These are phyloP conservation scores for Botryotinia narcissicola DNA, from an alignment of 2,329 filamentous ascomycete genomes.

Conservation along the genomic window DNA sequence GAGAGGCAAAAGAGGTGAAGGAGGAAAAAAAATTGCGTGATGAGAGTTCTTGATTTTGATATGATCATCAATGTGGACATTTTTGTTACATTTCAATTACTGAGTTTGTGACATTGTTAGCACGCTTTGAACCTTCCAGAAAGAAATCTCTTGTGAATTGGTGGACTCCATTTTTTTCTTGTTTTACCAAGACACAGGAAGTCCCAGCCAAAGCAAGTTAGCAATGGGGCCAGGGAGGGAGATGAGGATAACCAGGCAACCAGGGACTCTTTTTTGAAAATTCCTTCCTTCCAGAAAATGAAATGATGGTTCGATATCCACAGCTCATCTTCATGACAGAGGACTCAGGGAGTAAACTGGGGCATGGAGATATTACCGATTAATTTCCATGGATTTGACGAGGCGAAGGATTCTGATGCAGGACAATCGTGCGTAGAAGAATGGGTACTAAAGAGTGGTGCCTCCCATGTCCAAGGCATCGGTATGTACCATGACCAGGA, in stretches of 20 bases:
- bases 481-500: conserved; percentile 22
- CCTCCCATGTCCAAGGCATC: conserved; percentile 25
- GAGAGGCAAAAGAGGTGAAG: not conserved
- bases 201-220: not conserved
- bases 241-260: not conserved
- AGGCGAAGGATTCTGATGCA: conserved; percentile 9
- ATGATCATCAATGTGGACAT: not conserved
- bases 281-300: conserved; percentile 7
- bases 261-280: not conserved
- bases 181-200: not conserved
- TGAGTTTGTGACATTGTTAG: not conserved
- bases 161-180: not conserved
- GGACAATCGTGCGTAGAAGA: not conserved
- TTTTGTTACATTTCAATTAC: not conserved
- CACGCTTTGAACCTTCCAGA: conserved; percentile 5
- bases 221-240: not conserved
- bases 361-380: not conserved
- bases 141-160: not conserved
- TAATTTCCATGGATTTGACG: not conserved
- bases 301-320: not conserved
- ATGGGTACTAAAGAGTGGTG: not conserved
- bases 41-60: not conserved
- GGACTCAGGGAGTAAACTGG: not conserved
- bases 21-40: not conserved
- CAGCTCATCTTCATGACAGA: not conserved